A percentile compares a stretch with the other conserved stretches of the same genome.
Conservation (phyloP, 306 rosid genomes). For the Malus sylvestris region DNA sequence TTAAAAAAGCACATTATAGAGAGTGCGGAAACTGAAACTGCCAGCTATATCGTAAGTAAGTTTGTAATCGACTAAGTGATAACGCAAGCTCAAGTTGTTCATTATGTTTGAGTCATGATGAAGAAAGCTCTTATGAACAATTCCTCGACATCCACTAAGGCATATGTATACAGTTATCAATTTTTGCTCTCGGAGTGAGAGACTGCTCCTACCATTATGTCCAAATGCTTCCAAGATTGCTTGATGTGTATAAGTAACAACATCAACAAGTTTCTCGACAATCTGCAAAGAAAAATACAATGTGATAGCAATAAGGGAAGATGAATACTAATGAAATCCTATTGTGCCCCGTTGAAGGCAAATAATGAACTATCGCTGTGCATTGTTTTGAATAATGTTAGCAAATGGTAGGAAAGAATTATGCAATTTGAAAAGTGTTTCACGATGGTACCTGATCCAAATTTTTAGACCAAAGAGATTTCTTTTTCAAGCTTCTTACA, state of each 20-base stretch:
- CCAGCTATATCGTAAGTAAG: background rate
- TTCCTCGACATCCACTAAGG: background rate
- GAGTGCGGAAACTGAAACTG: background rate
- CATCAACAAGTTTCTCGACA: constrained; percentile 74
- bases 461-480: constrained; percentile 80
- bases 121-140: background rate
- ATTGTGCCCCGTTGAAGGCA: background rate
- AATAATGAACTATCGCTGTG: background rate
- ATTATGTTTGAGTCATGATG: background rate
- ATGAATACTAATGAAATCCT: background rate
- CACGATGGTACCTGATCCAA: constrained; percentile 69
- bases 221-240: constrained; percentile 59
- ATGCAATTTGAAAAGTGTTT: constrained; percentile 7
- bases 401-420: background rate
- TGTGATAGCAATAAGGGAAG: constrained; percentile 7
- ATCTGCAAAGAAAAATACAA: constrained; percentile 54
- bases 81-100: background rate
- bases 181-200: background rate
- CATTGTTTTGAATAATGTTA: background rate
- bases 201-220: constrained; percentile 44
- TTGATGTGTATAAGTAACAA: constrained; percentile 58
- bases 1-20: background rate
- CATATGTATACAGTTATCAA: background rate
- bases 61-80: background rate
- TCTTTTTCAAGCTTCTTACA: constrained; percentile 76